phyloP scores from a whole-genome alignment of 2,329 filamentous ascomycete species.

The Pseudofabraea citricarpa region DNA sequence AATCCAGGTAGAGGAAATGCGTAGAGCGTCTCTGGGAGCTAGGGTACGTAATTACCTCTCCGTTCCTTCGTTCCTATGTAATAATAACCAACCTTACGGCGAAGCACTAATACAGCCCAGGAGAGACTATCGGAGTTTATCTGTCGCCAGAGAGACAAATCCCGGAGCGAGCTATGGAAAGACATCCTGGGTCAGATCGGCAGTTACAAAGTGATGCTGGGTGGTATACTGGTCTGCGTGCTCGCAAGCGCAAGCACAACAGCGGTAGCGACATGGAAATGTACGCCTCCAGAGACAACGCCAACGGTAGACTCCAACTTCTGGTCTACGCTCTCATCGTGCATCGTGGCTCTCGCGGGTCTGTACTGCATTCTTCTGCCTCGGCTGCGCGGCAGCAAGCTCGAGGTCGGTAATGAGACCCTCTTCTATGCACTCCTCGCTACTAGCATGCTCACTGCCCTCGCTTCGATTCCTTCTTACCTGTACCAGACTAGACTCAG shows the following conservation, averaged over 20 bases:
- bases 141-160: neutral
- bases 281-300: neutral
- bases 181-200: neutral
- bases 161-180: neutral
- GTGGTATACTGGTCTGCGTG: neutral
- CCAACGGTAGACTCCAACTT: neutral
- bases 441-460: neutral
- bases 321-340: neutral
- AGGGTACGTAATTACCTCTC: neutral
- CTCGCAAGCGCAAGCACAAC: neutral
- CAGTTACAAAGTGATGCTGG: neutral
- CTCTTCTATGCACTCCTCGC: neutral
- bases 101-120: neutral
- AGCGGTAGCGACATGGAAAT: neutral
- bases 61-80: neutral
- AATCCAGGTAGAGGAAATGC: neutral
- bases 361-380: neutral
- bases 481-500: neutral
- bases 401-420: neutral
- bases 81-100: neutral
- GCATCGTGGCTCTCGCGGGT: neutral
- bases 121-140: neutral
- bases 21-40: neutral
- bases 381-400: neutral
- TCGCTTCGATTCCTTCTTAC: neutral